Conservation (phyloP, 2,329 filamentous ascomycete genomes). For the Colletotrichum magnum region DNA sequence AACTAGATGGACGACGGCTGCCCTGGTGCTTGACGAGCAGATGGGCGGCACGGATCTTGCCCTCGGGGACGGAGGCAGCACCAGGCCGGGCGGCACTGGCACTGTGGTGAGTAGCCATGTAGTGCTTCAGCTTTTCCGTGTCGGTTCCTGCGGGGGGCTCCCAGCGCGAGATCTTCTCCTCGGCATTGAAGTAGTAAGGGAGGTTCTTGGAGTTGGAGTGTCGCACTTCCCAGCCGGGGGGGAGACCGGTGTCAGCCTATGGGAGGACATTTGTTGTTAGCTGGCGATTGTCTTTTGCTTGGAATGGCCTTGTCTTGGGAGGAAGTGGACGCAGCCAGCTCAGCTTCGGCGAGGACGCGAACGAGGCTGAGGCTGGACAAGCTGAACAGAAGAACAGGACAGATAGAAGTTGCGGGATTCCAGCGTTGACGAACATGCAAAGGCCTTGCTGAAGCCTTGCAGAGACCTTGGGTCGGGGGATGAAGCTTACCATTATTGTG, state of each 20-base stretch:
- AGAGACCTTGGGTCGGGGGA: background rate
- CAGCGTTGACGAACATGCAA: background rate
- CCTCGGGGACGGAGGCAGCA: conserved; percentile 64
- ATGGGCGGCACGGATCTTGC: conserved; percentile 94
- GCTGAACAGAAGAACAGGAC: background rate
- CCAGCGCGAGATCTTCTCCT: conserved; percentile 92
- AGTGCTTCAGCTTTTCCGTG: conserved; percentile 91
- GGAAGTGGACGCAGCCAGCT: background rate
- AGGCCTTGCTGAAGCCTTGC: background rate
- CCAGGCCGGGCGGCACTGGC: conserved; percentile 60
- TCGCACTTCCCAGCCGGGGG: conserved; percentile 92
- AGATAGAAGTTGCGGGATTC: background rate
- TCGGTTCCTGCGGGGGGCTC: conserved; percentile 92
- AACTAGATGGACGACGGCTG: conserved; percentile 91
- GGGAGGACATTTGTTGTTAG: conserved; percentile 13
- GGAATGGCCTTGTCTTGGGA: conserved; percentile 32
- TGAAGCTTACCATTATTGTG: conserved; percentile 29
- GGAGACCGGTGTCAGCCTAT: conserved; percentile 84
- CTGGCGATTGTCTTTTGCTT: background rate
- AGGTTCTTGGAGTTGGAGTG: conserved; percentile 99
- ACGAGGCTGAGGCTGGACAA: conserved; percentile 8
- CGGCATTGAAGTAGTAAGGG: conserved; percentile 97
- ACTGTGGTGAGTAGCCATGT: conserved; percentile 92
- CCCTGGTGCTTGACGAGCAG: conserved; percentile 93
- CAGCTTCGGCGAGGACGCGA: background rate